Base-by-base conservation (phyloP, 371 early-diverging fungal species). In the Quaeritorhiza haematococci region DNA sequence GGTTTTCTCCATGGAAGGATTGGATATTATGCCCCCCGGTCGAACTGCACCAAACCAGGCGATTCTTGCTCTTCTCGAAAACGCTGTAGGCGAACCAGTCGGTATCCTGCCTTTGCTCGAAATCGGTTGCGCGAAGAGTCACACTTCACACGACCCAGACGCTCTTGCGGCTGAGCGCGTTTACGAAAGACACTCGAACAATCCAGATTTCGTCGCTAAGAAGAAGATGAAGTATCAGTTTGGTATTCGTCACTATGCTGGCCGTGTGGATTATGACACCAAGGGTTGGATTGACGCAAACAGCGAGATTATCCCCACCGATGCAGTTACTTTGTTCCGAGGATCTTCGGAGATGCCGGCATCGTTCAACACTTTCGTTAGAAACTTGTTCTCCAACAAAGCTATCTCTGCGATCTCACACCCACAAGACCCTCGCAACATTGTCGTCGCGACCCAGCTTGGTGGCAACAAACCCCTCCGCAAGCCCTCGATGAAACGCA, bases 391-490 rank as follows among this genome's bases (percentile, higher is more conserved):
- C 68, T 82, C 84, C 28, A 87, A 89, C 62, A 76, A 82, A 26
- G 76, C 82, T 34, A 78, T 97, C 56, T 84, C 88, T 0, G 88
- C 88, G 10, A 86, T 90, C 69, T 85, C 84, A 10, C 90, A 91
- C 67, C 91, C 91, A 7, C 80, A 84, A 23, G 86, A 89, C 66
- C 80, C 84, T 56, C 74, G 78, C 56, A 82, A 84, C 30, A 79
- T 91, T 56, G 82, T 89, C 33, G 76, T 82, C 3, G 89, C 88
- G 17, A 41, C 33, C 21, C 64, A 69, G 34, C 43, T 55, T 32
- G 19, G 23, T 24, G n/a, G n/a, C n/a, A 50, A 56, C 54, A 30
- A 53, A 45, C 58, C 34, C 19, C 26, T 50, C 49, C 58, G 73
- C 29, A 59, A 64, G 33, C 68, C 70, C 26, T 61, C 66, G 21